Percentiles rank a stretch among this genome's conserved stretches.
These are phyloP conservation scores for Apiosordaria backusii DNA, from an alignment of 495 filamentous ascomycete species.

Conservation along the genomic window DNA sequence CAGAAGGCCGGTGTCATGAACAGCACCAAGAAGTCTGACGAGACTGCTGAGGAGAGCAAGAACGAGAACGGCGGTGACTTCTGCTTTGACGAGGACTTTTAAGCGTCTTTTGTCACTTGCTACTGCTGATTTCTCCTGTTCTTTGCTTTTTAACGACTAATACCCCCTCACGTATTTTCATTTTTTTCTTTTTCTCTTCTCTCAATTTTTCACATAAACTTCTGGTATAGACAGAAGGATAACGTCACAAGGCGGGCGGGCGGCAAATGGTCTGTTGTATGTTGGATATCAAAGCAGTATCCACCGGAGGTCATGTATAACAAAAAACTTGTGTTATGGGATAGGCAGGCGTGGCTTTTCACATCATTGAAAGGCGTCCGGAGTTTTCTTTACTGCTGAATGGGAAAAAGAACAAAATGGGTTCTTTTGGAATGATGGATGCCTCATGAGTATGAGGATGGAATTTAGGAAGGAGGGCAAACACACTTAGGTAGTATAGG, in stretches of 20 bases:
- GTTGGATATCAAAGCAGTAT: not conserved
- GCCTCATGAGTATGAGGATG: not conserved
- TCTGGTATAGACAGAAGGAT: slow-evolving; percentile 24
- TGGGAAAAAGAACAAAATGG: not conserved
- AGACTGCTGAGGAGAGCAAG: slow-evolving; percentile 45
- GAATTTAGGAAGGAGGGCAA: not conserved
- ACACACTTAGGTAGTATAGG: not conserved
- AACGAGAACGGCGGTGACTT: slow-evolving; percentile 74
- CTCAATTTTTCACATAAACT: slow-evolving; percentile 7
- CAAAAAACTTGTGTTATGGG: not conserved
- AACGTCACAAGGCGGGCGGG: not conserved
- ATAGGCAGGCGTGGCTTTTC: not conserved
- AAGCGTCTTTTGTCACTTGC: slow-evolving; percentile 36
- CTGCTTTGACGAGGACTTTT: slow-evolving; percentile 96
- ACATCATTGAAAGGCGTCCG: not conserved
- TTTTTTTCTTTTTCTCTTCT: slow-evolving; percentile 36
- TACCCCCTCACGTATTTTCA: slow-evolving; percentile 21
- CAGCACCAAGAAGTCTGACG: slow-evolving; percentile 68
- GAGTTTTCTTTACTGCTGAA: not conserved
- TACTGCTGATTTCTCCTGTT: slow-evolving; percentile 2
- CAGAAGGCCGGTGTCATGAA: slow-evolving; percentile 99
- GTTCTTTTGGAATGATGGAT: not conserved
- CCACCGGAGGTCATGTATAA: not conserved
- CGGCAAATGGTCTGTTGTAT: not conserved
- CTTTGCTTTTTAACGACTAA: slow-evolving; percentile 26